These are phyloP conservation scores for Telfairia occidentalis DNA, from an alignment of 331 rosid species.

Conservation along the genomic window DNA sequence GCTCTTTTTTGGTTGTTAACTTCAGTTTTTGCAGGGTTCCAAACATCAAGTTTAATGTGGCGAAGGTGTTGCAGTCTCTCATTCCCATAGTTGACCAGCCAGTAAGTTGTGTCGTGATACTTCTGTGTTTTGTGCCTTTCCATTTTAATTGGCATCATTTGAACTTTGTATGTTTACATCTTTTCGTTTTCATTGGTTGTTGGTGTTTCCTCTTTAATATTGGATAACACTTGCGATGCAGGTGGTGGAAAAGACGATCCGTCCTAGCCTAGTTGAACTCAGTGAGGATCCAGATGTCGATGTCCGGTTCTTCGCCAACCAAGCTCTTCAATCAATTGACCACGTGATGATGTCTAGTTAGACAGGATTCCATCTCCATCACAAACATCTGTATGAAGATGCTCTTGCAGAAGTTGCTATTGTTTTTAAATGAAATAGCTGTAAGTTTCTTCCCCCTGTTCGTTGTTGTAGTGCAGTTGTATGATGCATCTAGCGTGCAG, in stretches of 20 bases:
- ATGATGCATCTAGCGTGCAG: slow-evolving; percentile 11
- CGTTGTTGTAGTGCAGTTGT: slow-evolving; percentile 14
- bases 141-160: background rate
- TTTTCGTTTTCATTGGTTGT: background rate
- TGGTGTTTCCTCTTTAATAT: background rate
- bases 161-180: background rate
- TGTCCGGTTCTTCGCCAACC: slow-evolving; percentile 77
- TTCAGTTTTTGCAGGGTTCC: slow-evolving; percentile 52
- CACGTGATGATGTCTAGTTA: slow-evolving; percentile 84
- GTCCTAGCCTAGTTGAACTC: slow-evolving; percentile 84
- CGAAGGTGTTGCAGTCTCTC: slow-evolving; percentile 82
- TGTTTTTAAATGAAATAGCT: slow-evolving; percentile 11
- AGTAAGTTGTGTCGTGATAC: slow-evolving; percentile 29
- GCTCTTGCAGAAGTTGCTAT: slow-evolving; percentile 13
- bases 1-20: slow-evolving; percentile 20
- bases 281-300: slow-evolving; percentile 97
- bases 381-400: slow-evolving; percentile 19
- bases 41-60: slow-evolving; percentile 87
- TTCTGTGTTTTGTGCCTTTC: background rate
- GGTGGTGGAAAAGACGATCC: slow-evolving; percentile 86
- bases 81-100: slow-evolving; percentile 87
- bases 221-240: slow-evolving; percentile 17
- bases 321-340: slow-evolving; percentile 83
- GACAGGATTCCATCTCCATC: slow-evolving; percentile 17
- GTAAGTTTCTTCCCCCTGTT: slow-evolving; percentile 5